Conservation (phyloP, 176 grass and related monocot species). For the Oryza brachyantha region DNA sequence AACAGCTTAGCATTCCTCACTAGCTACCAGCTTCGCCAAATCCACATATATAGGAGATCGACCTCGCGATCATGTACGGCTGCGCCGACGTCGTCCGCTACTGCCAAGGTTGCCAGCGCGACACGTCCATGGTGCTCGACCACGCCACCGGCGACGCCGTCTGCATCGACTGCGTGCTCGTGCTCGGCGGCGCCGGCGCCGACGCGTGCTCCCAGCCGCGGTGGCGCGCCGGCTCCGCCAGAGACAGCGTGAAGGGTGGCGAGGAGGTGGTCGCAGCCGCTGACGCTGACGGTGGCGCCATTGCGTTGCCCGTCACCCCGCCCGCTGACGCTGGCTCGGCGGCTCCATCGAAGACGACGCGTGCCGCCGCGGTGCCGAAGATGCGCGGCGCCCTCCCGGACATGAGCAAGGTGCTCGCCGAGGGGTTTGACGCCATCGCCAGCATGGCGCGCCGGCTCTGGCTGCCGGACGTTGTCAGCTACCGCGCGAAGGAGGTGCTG, state of each 20-base stretch:
- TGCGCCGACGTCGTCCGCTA: not conserved
- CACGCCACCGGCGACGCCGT: slow-evolving; percentile 17
- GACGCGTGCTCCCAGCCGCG: slow-evolving; percentile 11
- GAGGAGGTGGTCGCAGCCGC: too few species aligned
- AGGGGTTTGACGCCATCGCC: slow-evolving; percentile 5
- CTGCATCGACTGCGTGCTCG: not conserved
- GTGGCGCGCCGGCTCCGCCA: not conserved
- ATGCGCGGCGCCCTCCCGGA: not conserved
- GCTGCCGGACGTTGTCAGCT: not conserved
- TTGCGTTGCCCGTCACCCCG: not conserved
- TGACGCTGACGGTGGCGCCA: too few species aligned
- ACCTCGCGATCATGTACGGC: not conserved
- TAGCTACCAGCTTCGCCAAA: too few species aligned
- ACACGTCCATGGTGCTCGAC: not conserved
- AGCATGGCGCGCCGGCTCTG: slow-evolving; percentile 25
- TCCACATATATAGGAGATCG: too few species aligned
- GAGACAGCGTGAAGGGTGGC: too few species aligned
- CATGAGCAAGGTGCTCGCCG: not conserved
- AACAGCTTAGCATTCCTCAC: too few species aligned
- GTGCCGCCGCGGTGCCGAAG: not conserved
- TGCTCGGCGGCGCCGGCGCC: not conserved
- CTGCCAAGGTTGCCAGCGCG: slow-evolving; percentile 29
- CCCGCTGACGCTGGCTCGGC: not conserved
- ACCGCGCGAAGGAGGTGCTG: slow-evolving; percentile 26
- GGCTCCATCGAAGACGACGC: not conserved